phyloP scores from a whole-genome alignment of 2,329 filamentous ascomycete species.

The Leptographium wingfieldii region DNA sequence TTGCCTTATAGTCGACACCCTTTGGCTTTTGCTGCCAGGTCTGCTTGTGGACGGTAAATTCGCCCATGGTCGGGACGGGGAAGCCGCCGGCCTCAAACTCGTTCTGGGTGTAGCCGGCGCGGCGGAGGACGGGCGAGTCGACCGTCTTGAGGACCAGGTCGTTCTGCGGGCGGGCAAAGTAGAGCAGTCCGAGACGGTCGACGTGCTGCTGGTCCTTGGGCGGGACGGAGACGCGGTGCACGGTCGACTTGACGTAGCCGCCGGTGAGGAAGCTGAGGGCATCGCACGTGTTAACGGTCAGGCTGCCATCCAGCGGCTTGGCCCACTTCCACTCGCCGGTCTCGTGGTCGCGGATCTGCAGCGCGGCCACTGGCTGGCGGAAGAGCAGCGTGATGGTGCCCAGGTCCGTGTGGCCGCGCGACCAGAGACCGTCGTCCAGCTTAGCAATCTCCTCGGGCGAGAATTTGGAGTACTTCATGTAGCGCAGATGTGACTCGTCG shows the following conservation, averaged over 20 bases:
- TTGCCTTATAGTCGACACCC: background rate
- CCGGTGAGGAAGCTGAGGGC: slow-evolving; percentile 31
- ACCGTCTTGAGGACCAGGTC: slow-evolving; percentile 23
- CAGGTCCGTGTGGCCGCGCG: slow-evolving; percentile 37
- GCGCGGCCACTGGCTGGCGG: slow-evolving; percentile 38
- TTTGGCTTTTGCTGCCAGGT: slow-evolving; percentile 1
- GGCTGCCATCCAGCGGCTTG: slow-evolving; percentile 28
- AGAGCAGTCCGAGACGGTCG: slow-evolving; percentile 36
- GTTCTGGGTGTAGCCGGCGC: slow-evolving; percentile 20
- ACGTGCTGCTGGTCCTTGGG: slow-evolving; percentile 30
- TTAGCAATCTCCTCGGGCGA: slow-evolving; percentile 19
- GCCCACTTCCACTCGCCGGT: slow-evolving; percentile 30
- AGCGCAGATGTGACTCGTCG: slow-evolving; percentile 44
- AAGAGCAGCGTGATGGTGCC: slow-evolving; percentile 41
- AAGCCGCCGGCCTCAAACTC: slow-evolving; percentile 17
- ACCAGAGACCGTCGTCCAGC: slow-evolving; percentile 13
- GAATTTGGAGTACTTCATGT: slow-evolving; percentile 42
- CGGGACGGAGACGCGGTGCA: slow-evolving; percentile 22
- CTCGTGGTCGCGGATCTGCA: slow-evolving; percentile 32
- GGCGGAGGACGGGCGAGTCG: slow-evolving; percentile 22
- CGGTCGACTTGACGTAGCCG: slow-evolving; percentile 24
- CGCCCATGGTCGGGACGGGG: slow-evolving; percentile 1
- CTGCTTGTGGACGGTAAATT: slow-evolving; percentile 2
- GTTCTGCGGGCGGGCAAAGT: slow-evolving; percentile 34
- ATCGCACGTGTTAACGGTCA: slow-evolving; percentile 35